Evolutionary conservation across 768 basidiomycete genomes (phyloP).

Genomic region (Lactifluus hygrophoroides): DNA sequence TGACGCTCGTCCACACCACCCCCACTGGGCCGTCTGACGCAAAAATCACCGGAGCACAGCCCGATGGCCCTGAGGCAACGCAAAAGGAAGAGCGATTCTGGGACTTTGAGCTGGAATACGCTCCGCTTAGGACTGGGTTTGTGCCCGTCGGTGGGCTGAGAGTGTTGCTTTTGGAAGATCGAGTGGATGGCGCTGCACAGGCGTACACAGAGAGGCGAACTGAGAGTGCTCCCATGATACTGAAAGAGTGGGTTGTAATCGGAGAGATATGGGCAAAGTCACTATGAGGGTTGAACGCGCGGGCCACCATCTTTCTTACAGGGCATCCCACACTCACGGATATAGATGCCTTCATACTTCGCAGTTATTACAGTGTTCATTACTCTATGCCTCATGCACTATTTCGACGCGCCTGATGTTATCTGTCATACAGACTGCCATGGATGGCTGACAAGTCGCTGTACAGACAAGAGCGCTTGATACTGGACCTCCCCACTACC

Average conservation of each 20-base stretch:
- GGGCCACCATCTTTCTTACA: background rate
- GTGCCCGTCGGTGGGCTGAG: slow-evolving; percentile 59
- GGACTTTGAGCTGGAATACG: slow-evolving; percentile 56
- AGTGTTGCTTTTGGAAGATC: slow-evolving; percentile 56
- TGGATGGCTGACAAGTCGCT: slow-evolving; percentile 85
- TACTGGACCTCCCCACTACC: slow-evolving; percentile 84
- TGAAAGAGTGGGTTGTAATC: slow-evolving; percentile 67
- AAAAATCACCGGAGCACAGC: background rate
- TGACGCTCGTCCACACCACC: slow-evolving; percentile 24
- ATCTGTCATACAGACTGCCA: slow-evolving; percentile 56
- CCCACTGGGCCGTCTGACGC: slow-evolving; percentile 25
- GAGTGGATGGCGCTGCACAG: slow-evolving; percentile 31
- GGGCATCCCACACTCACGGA: background rate
- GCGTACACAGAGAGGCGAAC: slow-evolving; percentile 18
- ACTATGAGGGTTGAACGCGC: background rate
- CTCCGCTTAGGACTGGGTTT: slow-evolving; percentile 54
- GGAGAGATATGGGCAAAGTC: slow-evolving; percentile 58
- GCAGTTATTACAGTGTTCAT: slow-evolving; percentile 2
- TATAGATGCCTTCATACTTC: slow-evolving; percentile 11
- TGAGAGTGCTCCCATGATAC: slow-evolving; percentile 27
- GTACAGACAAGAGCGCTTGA: slow-evolving; percentile 82
- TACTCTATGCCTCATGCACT: background rate
- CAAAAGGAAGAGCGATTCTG: slow-evolving; percentile 27
- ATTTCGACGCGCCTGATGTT: background rate
- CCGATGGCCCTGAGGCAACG: background rate